A percentile compares a stretch with the other conserved stretches of the same genome.
These are phyloP conservation scores for Calamus simplicifolius DNA, from an alignment of 176 grass and related monocot species.

Conservation along the genomic window DNA sequence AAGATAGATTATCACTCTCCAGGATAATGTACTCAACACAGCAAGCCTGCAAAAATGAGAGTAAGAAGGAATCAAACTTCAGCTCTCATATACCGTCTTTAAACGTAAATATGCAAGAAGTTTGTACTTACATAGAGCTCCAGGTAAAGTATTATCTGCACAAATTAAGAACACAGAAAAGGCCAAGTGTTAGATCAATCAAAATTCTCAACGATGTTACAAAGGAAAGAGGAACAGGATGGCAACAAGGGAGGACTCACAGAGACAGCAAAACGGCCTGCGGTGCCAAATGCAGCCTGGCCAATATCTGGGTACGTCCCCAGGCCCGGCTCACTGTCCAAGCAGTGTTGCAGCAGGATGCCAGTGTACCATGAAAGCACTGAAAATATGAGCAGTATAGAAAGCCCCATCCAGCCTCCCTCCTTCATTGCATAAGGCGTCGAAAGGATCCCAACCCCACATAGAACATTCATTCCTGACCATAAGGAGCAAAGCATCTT, in stretches of 20 bases:
- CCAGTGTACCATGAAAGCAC: slow-evolving; percentile 72
- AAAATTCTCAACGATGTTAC: background rate
- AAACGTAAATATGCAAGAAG: background rate
- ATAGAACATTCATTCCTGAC: slow-evolving; percentile 79
- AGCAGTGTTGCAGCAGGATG: slow-evolving; percentile 63
- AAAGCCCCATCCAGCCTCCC: slow-evolving; percentile 66
- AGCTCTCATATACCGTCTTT: too few relatives aligned
- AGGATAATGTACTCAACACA: slow-evolving; percentile 96
- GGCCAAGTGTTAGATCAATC: slow-evolving; percentile 15
- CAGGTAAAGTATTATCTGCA: slow-evolving; percentile 84
- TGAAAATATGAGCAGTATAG: slow-evolving; percentile 58
- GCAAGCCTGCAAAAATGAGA: slow-evolving; percentile 43
- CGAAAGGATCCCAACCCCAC: slow-evolving; percentile 87
- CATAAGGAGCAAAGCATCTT: too few relatives aligned
- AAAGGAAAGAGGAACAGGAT: background rate
- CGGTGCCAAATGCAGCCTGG: slow-evolving; percentile 78
- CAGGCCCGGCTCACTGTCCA: slow-evolving; percentile 70
- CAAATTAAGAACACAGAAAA: slow-evolving; percentile 9
- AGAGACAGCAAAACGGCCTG: slow-evolving; percentile 66
- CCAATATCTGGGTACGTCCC: slow-evolving; percentile 91
- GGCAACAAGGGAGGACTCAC: slow-evolving; percentile 12
- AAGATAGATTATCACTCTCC: slow-evolving; percentile 84
- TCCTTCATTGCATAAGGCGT: slow-evolving; percentile 79
- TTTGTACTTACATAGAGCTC: slow-evolving; percentile 85
- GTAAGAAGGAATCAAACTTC: too few relatives aligned